phyloP scores from a whole-genome alignment of 805 yeast species.

The Metschnikowia chrysomelidarum region DNA sequence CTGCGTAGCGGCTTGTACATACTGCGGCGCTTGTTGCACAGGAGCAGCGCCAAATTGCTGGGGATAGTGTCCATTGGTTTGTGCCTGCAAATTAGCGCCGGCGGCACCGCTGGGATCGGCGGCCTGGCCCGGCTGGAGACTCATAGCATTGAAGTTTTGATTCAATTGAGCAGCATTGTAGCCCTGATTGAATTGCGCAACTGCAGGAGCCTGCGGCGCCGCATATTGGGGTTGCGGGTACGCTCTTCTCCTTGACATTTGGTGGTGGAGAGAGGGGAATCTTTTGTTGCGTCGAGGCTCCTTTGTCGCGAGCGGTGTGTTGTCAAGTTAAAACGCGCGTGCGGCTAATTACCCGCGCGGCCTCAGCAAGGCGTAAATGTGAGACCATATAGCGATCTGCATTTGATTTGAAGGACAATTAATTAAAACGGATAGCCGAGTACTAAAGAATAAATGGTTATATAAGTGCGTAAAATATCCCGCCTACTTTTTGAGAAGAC shows the following conservation, averaged over 20 bases:
- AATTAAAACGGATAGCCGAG: no score
- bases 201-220: slow-evolving; percentile 19
- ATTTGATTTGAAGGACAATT: no score
- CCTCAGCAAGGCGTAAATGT: no score
- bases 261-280: slow-evolving; percentile 1
- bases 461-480: no score
- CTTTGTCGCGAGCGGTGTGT: slow-evolving; percentile 11
- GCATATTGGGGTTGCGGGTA: slow-evolving; percentile 48
- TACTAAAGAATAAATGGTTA: no score
- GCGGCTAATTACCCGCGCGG: slow-evolving; percentile 6
- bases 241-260: slow-evolving; percentile 47
- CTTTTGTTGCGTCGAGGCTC: slow-evolving; percentile 4
- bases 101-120: slow-evolving; percentile 14
- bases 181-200: slow-evolving; percentile 18
- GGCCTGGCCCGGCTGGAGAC: slow-evolving; percentile 22
- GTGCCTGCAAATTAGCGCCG: slow-evolving; percentile 19
- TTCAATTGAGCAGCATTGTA: slow-evolving; percentile 35
- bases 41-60: slow-evolving; percentile 12
- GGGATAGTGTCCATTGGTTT: slow-evolving; percentile 13
- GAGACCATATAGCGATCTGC: no score
- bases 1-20: slow-evolving; percentile 4
- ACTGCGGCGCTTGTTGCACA: slow-evolving; percentile 7
- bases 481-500: no score
- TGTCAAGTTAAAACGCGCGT: slow-evolving; percentile 15
- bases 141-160: slow-evolving; percentile 33